These are phyloP conservation scores for Gloeostereum incarnatum DNA, from an alignment of 768 basidiomycete genomes.

Conservation along the genomic window DNA sequence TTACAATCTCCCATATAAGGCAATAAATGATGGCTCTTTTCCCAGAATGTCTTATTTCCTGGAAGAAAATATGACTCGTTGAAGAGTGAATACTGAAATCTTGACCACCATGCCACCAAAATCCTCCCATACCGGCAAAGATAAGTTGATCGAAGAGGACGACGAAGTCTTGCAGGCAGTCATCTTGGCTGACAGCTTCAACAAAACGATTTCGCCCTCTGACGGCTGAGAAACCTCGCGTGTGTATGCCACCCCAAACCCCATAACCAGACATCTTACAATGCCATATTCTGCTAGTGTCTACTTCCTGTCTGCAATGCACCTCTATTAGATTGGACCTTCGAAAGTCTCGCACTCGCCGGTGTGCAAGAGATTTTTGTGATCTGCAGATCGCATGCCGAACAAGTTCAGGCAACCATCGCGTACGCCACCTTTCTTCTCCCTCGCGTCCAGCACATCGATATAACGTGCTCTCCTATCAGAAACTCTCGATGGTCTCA, in stretches of 20 bases:
- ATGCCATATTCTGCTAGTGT: constrained; percentile 56
- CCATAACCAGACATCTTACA: constrained; percentile 6
- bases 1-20: no score
- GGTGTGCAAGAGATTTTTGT: constrained; percentile 96
- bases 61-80: no score
- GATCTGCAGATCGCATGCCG: constrained; percentile 85
- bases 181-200: constrained; percentile 93
- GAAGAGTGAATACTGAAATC: no score
- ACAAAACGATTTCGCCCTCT: constrained; percentile 87
- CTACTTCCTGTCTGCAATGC: constrained; percentile 92
- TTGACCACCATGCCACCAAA: constrained; percentile 55
- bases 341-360: constrained; percentile 89
- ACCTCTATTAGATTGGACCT: constrained; percentile 90
- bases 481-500: constrained; percentile 85
- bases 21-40: no score
- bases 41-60: no score
- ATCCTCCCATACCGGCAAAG: constrained; percentile 42
- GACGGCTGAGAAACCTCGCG: constrained; percentile 82
- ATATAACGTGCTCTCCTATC: constrained; percentile 8
- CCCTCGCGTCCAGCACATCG: constrained; percentile 5
- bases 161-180: constrained; percentile 91
- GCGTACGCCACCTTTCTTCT: constrained; percentile 38
- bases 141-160: constrained; percentile 58
- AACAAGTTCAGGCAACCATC: constrained; percentile 78
- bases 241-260: constrained; percentile 24